Evolutionary conservation across 192 early-diverging fungal genomes (phyloP), one percentile per base, ranked within the genome.

Genomic region (Chytriomyces hyalinus): DNA sequence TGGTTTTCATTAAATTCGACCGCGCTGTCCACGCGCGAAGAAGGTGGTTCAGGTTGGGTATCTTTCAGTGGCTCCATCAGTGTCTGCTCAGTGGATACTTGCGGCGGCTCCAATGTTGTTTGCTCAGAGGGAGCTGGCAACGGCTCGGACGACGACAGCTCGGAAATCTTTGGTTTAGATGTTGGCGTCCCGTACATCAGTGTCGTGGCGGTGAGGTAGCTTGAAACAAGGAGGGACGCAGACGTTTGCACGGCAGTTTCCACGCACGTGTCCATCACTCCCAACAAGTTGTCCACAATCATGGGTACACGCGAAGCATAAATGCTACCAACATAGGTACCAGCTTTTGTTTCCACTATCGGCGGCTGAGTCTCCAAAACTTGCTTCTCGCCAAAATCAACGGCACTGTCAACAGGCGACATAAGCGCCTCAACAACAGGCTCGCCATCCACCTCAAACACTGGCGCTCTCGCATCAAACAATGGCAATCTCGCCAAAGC

Each of bases 381-480:
- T 10, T 49, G 36, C 15, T n/a, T 44, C 3, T 63, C 46, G 13
- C 46, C 60, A 10, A 73, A 17, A 10, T 17, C 72, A 46, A 73
- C 45, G 6, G 72, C 72, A 20, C 72, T 73, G 61, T 73, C 72
- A 46, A 73, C 72, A 28, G 72, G 72, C 8, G 72, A 73, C 15
- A 8, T 17, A 8, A 43, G 15, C 9, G 26, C 72, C 6, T 50
- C 72, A 7, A 20, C 17, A 61, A 73, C 46, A 49, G 8, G 44
- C 22, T 62, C 72, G 13, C 61, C 61, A 63, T 73, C 50, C 7
- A 73, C 20, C 45, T 63, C 72, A 63, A 20, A 73, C 10, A 73
- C 26, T n/a, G 72, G 24, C n/a, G 8, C 60, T 8, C n/a, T 46
- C 17, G 1, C 26, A 15, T 15, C 13, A 22, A 26, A 13, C 20